Evolutionary conservation across 2,329 filamentous ascomycete species (phyloP), one percentile per base, ranked within the genome.

Genomic region (Colletotrichum simmondsii): DNA sequence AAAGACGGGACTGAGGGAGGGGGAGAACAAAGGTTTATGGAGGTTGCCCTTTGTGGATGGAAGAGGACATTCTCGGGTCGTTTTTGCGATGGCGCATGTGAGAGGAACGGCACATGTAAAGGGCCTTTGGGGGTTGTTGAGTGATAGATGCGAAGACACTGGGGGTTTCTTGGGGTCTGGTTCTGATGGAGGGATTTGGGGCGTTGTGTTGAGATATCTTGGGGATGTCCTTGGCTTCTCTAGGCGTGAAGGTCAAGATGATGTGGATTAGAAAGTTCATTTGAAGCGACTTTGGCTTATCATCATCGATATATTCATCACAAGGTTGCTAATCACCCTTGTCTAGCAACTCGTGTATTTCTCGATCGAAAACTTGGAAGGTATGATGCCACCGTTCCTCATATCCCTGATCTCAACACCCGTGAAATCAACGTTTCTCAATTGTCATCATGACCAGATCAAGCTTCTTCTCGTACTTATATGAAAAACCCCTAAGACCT

Each of bases 11-110:
- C 19, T 14, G 52, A 24, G 5, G 37, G 37, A 42, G 37, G 37
- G 19, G 7, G 3, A 6, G 26, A 16, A 30, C 10, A 49, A 4
- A 30, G 22, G 11, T 30, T 10, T 12, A 4, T 26, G 16, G 14
- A 24, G 22, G 24, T 4, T 32, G 32, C 7, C 37, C 5, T 37
- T 53, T 4, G 19, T 64, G 5, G 64, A 66, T 1, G 59, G 8
- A 1, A 60, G 5, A 32, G 59, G 65, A 1, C 65, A 65, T 32
- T 28, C 59, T 14, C 52, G 65, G 16, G 66, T 12, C 5, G 70
- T 72, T 3, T 70, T 53, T 11, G 8, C 26, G 5, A 65, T 35
- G 53, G 46, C 65, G n/a, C 70, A 72, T 28, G 42, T 46, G 2
- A 69, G 70, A 22, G 65, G 65, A 0, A 72, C 66, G 16, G 70